phyloP scores from a whole-genome alignment of 2,329 filamentous ascomycete genomes.

The Neobulgaria alba region DNA sequence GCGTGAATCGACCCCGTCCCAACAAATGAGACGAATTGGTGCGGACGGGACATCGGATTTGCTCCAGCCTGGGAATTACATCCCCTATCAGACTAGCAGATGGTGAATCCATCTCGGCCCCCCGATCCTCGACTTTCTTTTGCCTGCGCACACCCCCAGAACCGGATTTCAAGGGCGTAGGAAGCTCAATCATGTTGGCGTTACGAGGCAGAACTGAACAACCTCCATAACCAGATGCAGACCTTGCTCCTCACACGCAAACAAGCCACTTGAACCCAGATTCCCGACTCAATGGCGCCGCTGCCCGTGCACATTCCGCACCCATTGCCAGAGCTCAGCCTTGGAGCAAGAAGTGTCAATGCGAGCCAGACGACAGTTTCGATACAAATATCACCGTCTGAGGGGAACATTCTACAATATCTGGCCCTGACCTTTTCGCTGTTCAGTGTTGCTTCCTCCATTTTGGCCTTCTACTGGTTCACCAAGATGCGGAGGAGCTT shows the following conservation, averaged over 20 bases:
- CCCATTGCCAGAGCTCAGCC: neutral
- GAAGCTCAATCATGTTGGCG: constrained; percentile 6
- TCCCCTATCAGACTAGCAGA: too few species aligned
- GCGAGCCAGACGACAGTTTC: too few species aligned
- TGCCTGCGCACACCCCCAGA: neutral
- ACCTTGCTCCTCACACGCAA: neutral
- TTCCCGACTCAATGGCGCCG: neutral
- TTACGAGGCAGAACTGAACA: constrained; percentile 8
- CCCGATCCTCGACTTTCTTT: neutral
- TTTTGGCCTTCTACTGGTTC: constrained; percentile 62
- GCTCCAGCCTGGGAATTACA: too few species aligned
- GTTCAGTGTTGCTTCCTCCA: constrained; percentile 47
- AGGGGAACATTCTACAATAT: constrained; percentile 23
- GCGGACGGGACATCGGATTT: too few species aligned
- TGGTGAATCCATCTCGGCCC: neutral
- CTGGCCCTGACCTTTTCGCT: constrained; percentile 34
- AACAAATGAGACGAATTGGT: too few species aligned
- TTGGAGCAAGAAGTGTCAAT: neutral
- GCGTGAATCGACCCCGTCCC: too few species aligned
- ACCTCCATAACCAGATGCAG: neutral
- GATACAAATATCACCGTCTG: constrained; percentile 8
- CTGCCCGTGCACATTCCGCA: neutral
- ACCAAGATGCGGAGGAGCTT: constrained; percentile 65
- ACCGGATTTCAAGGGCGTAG: neutral
- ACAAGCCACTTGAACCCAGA: too few species aligned